Evolutionary conservation across 306 rosid species (phyloP).

Genomic region (Castanospermum australe): DNA sequence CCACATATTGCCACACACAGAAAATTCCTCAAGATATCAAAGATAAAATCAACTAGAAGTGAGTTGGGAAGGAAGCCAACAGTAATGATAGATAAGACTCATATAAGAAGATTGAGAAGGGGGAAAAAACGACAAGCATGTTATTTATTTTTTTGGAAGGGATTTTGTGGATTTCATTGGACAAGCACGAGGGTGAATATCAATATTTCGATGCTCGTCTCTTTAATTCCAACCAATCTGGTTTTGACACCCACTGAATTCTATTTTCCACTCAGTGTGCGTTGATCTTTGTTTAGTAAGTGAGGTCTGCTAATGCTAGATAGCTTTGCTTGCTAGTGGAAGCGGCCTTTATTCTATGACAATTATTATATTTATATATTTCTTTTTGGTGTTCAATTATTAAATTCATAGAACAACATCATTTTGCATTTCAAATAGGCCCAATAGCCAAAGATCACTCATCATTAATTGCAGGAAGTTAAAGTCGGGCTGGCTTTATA

Average conservation of each 20-base stretch:
- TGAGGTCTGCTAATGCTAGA: neutral
- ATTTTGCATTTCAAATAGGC: too few species aligned
- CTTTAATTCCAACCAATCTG: neutral
- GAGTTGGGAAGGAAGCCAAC: too few species aligned
- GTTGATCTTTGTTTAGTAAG: neutral
- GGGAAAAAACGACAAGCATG: too few species aligned
- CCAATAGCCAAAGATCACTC: neutral
- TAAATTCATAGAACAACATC: too few species aligned
- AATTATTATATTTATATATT: too few species aligned
- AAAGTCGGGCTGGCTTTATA: neutral
- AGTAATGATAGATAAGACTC: too few species aligned
- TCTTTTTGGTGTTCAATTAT: too few species aligned
- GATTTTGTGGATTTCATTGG: neutral
- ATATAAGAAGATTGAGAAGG: too few species aligned
- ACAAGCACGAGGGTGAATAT: neutral
- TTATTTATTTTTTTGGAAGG: too few species aligned
- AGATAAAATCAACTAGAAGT: too few species aligned
- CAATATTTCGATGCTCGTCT: neutral
- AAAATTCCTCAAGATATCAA: neutral
- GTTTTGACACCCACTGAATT: neutral
- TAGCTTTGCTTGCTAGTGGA: neutral
- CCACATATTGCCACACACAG: neutral
- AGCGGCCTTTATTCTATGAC: neutral
- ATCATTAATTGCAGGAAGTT: neutral
- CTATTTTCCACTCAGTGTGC: too few species aligned